Base-by-base conservation (phyloP, 495 filamentous ascomycete genomes). In the Daldinia bambusicola region DNA sequence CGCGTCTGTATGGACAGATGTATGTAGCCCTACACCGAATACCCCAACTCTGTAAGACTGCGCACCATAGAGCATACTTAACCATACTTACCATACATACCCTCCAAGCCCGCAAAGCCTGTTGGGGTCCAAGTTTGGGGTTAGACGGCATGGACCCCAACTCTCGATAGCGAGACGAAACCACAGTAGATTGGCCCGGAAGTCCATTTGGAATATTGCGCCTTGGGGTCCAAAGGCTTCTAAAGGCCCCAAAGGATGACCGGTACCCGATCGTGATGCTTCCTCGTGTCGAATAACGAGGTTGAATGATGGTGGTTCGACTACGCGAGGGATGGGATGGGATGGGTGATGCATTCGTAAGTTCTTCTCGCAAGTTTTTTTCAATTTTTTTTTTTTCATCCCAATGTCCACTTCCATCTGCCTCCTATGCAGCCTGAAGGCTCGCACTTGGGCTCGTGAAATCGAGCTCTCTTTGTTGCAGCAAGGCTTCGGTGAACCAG, bases 71-170 rank as follows among this genome's bases (percentile, higher is more conserved):
- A 56, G 68, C 62, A 57, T 40, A 48, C n/a, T 7, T 34, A n/a
- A n/a, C n/a, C n/a, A n/a, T 7, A 4, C 32, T 36, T 10, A 1
- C 34, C 34, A 36, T 36, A 36, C 34, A 6, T 36, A 7, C 18
- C 5, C 14, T 14, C 14, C 9, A 51, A 22, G 45, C n/a, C 8
- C 10, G 12, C n/a, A 31, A 31, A 65, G 37, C 30, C 55, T 52
- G 58, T 71, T 63, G 63, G 63, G 61, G 61, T 69, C 65, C 55
- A 66, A 55, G 50, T 60, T 60, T 65, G 70, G 64, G 65, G 70
- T 66, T 34, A 69, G 41, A 69, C 65, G 56, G 40, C 61, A 71
- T 51, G 37, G 75, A 72, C 75, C 72, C 73, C 75, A 69, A 77
- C 26, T 61, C 63, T 72, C 30, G 65, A 69, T 31, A 53, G 50